Evolutionary conservation across 345 rosid species (phyloP), one percentile per base, ranked within the genome.

Genomic region (Gossypioides kirkii): DNA sequence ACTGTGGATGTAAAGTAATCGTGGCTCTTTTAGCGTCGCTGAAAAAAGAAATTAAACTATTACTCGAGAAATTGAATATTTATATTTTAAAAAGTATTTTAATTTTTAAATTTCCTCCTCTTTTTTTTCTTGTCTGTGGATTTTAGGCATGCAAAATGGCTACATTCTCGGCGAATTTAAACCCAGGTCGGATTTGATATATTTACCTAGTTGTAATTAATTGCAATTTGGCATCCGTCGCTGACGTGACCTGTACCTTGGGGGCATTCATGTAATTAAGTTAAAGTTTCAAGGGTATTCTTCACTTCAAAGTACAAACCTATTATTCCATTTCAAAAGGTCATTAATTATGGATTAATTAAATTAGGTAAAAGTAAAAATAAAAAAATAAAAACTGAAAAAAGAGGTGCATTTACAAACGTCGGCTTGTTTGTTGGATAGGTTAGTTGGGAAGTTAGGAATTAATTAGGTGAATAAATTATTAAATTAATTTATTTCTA

Each of bases 401-500:
- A 67, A 14, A 74, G 74, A 63, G 60, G 22, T 60, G 82, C 78
- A 82, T 68, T 81, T 71, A 79, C 52, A 28, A 32, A 6, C 62
- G 86, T 81, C 81, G 86, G 82, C 78, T 62, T 26, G 80, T 77
- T 81, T 70, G 87, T 81, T 76, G 79, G 77, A 6, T 5, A 42
- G 74, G 76, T 84, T 84, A 1, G 83, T 77, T 84, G 82, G 73
- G 62, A 17, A 0, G 68, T 63, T 73, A 66, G 73, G 74, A 63
- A 75, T 82, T 82, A 64, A 82, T 79, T 79, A 52, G 60, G 74
- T 77, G 64, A 61, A 74, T 73, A 28, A 64, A 50, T 28, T 10
- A 50, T 17, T 52, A 69, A n/a, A 45, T 13, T 10, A 22, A 8
- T 47, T 67, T 45, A 22, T 14, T 67, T 16, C 26, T 2, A 46